These are phyloP conservation scores for Clathrospora elynae DNA, from an alignment of 2,329 filamentous ascomycete species.

Conservation along the genomic window DNA sequence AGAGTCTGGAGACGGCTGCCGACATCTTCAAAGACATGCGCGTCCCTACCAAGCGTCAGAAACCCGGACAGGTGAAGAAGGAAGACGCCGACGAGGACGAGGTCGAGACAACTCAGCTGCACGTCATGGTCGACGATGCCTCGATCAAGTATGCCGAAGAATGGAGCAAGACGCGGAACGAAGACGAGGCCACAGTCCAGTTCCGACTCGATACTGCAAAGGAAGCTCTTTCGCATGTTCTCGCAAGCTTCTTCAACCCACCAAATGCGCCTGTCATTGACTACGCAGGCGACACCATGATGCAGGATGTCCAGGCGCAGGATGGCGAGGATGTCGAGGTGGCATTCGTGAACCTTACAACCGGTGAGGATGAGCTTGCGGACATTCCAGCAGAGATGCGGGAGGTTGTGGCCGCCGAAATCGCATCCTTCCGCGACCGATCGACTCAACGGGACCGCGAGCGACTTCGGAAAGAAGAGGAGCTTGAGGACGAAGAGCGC, in stretches of 20 bases:
- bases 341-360: slow-evolving; percentile 79
- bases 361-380: slow-evolving; percentile 84
- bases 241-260: slow-evolving; percentile 76
- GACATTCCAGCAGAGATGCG: slow-evolving; percentile 97
- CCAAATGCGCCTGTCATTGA: slow-evolving; percentile 52
- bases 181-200: slow-evolving; percentile 66
- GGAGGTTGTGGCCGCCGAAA: slow-evolving; percentile 91
- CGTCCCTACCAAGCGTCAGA: slow-evolving; percentile 79
- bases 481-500: slow-evolving; percentile 85
- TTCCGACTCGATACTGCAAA: slow-evolving; percentile 73
- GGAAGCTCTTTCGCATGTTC: slow-evolving; percentile 67
- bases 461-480: slow-evolving; percentile 84
- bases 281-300: slow-evolving; percentile 68
- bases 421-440: slow-evolving; percentile 89
- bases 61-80: slow-evolving; percentile 53
- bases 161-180: slow-evolving; percentile 70
- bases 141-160: slow-evolving; percentile 86
- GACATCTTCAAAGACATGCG: slow-evolving; percentile 82
- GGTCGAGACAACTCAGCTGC: slow-evolving; percentile 71
- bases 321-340: slow-evolving; percentile 75
- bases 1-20: slow-evolving; percentile 82
- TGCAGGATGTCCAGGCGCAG: slow-evolving; percentile 63
- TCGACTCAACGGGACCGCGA: slow-evolving; percentile 89
- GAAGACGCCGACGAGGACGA: slow-evolving; percentile 48
- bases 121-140: slow-evolving; percentile 76